Evolutionary conservation across 2,329 filamentous ascomycete genomes (phyloP).

Genomic region (Nannizziopsis arthrosporioides): DNA sequence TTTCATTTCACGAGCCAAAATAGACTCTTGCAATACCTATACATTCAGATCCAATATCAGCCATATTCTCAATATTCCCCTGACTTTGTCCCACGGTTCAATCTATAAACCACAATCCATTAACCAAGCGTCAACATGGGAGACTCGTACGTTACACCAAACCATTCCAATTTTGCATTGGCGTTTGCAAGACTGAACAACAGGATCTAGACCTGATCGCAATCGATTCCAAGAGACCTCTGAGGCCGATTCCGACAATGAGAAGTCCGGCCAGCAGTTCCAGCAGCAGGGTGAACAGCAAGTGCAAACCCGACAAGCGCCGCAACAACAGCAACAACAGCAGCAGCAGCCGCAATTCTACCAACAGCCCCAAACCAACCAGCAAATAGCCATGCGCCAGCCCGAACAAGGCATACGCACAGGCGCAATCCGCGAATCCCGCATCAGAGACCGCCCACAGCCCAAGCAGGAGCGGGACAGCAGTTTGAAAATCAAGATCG

Average conservation of each 20-base stretch:
- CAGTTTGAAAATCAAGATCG: conserved; percentile 34
- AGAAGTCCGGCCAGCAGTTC: neutral
- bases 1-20: neutral
- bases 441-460: conserved; percentile 30
- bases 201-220: conserved; percentile 2
- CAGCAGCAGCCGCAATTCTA: neutral
- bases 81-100: neutral
- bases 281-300: neutral
- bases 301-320: neutral
- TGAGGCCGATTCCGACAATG: conserved; percentile 2
- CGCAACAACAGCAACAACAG: conserved; percentile 1
- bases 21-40: neutral
- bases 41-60: neutral
- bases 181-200: neutral
- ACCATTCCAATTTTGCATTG: neutral
- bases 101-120: neutral
- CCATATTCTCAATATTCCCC: neutral
- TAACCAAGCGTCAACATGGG: conserved; percentile 5
- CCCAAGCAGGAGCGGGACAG: conserved; percentile 28
- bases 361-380: neutral
- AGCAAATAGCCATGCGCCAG: neutral
- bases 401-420: neutral
- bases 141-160: conserved; percentile 5
- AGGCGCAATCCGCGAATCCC: conserved; percentile 20
- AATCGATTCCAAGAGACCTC: conserved; percentile 2